Conservation (phyloP, 208 protist species). For the Novymonas esmeraldas region DNA sequence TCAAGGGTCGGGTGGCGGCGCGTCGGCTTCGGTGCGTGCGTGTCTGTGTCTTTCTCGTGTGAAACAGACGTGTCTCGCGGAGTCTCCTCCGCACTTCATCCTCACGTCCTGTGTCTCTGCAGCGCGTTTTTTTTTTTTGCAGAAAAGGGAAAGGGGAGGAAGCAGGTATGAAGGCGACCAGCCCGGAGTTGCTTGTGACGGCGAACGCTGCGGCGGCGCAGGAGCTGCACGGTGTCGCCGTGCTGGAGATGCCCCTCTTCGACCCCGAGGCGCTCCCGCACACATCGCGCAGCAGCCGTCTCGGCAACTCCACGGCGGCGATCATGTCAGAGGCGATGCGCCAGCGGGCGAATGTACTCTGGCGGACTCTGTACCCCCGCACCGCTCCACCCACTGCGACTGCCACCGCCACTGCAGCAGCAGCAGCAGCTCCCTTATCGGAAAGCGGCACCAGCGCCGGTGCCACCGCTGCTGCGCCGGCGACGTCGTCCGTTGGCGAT, state of each 20-base stretch:
- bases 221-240: slow-evolving; percentile 44
- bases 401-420: neutral
- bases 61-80: slow-evolving; percentile 2
- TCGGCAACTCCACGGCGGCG: neutral
- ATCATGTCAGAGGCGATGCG: slow-evolving; percentile 23
- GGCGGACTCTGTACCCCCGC: slow-evolving; percentile 47
- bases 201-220: slow-evolving; percentile 44
- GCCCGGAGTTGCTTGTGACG: slow-evolving; percentile 26
- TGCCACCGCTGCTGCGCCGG: neutral
- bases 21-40: too few species aligned
- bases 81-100: too few species aligned
- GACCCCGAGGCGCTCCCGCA: slow-evolving; percentile 10
- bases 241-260: slow-evolving; percentile 18
- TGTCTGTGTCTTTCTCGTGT: too few species aligned
- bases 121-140: too few species aligned
- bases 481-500: neutral
- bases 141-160: neutral
- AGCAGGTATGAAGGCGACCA: slow-evolving; percentile 3
- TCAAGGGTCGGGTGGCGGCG: too few species aligned
- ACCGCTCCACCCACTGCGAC: slow-evolving; percentile 18
- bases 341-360: slow-evolving; percentile 42
- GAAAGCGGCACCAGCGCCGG: neutral
- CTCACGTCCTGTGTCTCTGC: too few species aligned
- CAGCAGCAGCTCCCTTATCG: too few species aligned
- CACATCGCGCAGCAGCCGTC: neutral